Evolutionary conservation across 2,329 filamentous ascomycete species (phyloP).

Genomic region (Botrytis galanthina): DNA sequence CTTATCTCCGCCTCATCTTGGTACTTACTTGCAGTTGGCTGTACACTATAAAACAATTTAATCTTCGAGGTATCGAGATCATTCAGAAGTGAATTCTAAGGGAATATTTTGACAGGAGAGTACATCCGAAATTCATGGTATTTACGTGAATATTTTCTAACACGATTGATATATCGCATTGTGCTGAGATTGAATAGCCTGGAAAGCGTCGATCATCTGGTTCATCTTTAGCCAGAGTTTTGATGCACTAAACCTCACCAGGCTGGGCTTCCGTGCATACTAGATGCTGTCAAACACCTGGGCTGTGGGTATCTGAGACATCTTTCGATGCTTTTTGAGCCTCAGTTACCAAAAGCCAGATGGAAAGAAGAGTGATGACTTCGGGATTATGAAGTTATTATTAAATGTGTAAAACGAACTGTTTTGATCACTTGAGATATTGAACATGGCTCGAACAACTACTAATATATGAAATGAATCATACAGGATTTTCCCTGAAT

Average conservation of each 20-base stretch:
- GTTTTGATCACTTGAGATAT: slow-evolving; percentile 54
- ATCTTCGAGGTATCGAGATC: slow-evolving; percentile 41
- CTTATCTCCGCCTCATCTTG: slow-evolving; percentile 55
- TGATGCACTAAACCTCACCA: slow-evolving; percentile 34
- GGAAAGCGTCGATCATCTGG: slow-evolving; percentile 38
- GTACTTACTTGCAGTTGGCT: slow-evolving; percentile 50
- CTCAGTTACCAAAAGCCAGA: slow-evolving; percentile 30
- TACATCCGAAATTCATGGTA: background rate
- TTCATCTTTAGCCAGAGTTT: slow-evolving; percentile 45
- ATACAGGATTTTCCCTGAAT: slow-evolving; percentile 56
- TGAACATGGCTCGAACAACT: slow-evolving; percentile 56
- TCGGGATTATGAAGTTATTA: slow-evolving; percentile 67
- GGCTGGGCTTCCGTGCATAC: background rate
- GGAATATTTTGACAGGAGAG: no score
- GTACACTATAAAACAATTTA: slow-evolving; percentile 50
- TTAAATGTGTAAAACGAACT: slow-evolving; percentile 53
- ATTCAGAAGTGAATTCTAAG: slow-evolving; percentile 41
- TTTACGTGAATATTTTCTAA: slow-evolving; percentile 32
- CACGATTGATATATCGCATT: slow-evolving; percentile 32
- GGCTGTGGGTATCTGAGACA: background rate
- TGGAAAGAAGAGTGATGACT: slow-evolving; percentile 62
- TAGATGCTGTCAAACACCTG: background rate
- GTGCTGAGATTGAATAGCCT: slow-evolving; percentile 26
- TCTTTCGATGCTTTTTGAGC: background rate
- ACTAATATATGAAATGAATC: slow-evolving; percentile 55